Conservation (phyloP, 2,329 filamentous ascomycete genomes). For the Celoporthe dispersa region DNA sequence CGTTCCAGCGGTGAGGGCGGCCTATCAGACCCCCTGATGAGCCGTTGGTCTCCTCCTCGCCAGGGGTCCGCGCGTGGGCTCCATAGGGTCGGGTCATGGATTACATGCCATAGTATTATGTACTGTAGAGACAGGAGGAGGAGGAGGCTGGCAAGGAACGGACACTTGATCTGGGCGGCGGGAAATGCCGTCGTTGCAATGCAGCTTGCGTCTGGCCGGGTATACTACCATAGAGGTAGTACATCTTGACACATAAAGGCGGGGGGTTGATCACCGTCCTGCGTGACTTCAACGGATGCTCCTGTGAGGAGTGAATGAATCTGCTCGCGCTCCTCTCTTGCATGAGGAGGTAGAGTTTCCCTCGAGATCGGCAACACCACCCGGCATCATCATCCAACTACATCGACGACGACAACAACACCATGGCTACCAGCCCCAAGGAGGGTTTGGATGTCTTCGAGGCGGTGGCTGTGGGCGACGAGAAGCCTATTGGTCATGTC, state of each 20-base stretch:
- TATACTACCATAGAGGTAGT: neutral
- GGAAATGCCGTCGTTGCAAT: neutral
- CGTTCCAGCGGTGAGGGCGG: neutral
- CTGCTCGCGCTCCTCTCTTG: neutral
- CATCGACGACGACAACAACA: too few relatives aligned
- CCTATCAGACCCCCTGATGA: too few relatives aligned
- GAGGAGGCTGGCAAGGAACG: neutral
- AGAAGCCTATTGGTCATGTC: constrained; percentile 36
- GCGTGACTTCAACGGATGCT: neutral
- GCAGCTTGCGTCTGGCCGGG: neutral
- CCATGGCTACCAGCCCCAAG: constrained; percentile 13
- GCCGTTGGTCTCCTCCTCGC: neutral
- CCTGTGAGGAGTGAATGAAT: neutral
- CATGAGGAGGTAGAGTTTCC: neutral
- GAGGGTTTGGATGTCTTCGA: constrained; percentile 24
- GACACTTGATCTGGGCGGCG: neutral
- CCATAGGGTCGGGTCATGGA: neutral
- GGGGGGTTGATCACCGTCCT: neutral
- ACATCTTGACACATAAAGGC: neutral
- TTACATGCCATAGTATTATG: neutral
- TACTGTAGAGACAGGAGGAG: neutral
- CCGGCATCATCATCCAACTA: neutral
- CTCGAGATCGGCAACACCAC: neutral
- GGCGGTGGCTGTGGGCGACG: constrained; percentile 22
- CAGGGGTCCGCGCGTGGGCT: neutral